Base-by-base conservation (phyloP, 2,329 filamentous ascomycete species). In the Tolypocladium album region DNA sequence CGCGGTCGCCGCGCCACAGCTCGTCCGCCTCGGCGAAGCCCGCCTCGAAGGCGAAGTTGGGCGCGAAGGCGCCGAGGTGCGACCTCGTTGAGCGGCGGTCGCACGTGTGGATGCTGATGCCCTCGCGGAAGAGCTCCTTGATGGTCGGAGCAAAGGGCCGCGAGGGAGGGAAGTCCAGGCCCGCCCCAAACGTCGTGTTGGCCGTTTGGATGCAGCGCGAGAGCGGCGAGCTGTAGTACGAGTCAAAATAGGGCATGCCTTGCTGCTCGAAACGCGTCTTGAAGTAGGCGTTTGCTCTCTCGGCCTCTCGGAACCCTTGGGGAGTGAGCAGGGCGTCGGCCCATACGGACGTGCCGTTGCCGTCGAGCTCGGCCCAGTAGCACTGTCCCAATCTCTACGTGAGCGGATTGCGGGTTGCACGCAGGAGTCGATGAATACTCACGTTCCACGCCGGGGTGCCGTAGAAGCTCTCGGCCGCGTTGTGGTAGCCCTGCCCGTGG, bases 361-460 rank as follows among this genome's bases (percentile, higher is more conserved):
- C 87, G 42, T 87, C 80, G 1, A 80, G 76, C 61, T 82, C 76
- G 5, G 82, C 79, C 85, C 85, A 90, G 75, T 89, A 88, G 70
- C 84, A 83, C 79, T 82, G 31, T 17, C 8, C 17, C 4, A 67
- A 64, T 67, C 55, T 20, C 15, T 8, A 34, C 6, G 1, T 53
- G 17, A 53, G 50, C 17, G 22, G 13, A 52, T 17, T 6, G 47
- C 20, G 13, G 47, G 65, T 68, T 66, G 63, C 65, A 7, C 38
- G 40, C 24, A 27, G 13, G 34, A 17, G 34, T 27, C 15, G 20
- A 55, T 34, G 31, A 22, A 74, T 20, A 74, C 81, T 66, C 70
- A 82, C 83, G 68, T 89, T 86, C 87, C 87, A 89, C 3, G 82
- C 83, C 1, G 83, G 80, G 0, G 86, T 89, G 55, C 86, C 86